Evolutionary conservation across 495 filamentous ascomycete genomes (phyloP), one percentile per base, ranked within the genome.

Genomic region (Lindgomyces ingoldianus): DNA sequence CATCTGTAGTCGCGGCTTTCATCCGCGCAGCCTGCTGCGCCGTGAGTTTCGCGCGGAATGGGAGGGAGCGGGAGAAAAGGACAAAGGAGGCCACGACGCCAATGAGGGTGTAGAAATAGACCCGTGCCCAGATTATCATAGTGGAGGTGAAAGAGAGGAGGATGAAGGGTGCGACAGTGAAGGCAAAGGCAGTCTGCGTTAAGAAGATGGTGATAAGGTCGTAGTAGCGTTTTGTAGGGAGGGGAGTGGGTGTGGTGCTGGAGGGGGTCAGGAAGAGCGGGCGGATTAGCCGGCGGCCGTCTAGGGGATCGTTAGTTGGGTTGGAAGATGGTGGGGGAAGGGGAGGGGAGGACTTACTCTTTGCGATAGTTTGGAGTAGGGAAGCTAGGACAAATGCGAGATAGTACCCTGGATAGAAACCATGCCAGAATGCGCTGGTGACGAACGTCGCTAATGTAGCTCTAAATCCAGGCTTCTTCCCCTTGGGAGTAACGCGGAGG

Each of bases 331-430:
- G 22, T 19, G 18, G 22, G 41, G 25, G n/a, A 24, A 57, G 47
- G 64, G 27, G 30, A 76, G n/a, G n/a, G n/a, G n/a, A n/a, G n/a
- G n/a, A n/a, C 85, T 64, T 82, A 96, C 93, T 90, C 80, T 98
- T 98, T 10, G 95, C 95, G 27, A 88, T 87, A 2, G 90, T 95
- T 75, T 98, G 94, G 41, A 96, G 81, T 65, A 98, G 90, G 19
- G 89, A 89, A 1, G 90, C 94, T 19, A 96, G 81, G 53, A 97
- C 76, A 64, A 98, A 98, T 9, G 90, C 81, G 50, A 98, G 73
- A 74, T 98, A 98, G 74, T 98, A 98, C 4, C 94, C 94, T 0
- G 95, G 94, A 65, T 94, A 94, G 78, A 98, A 97, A 18, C 94
- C 94, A 74, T 98, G 94, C 94, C 94, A 98, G 73, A 98, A 89